Percentiles rank a stretch among this genome's conserved stretches.
These are phyloP conservation scores for Globisporangium emineosum DNA, from an alignment of 352 stramenopile species.

Conservation along the genomic window DNA sequence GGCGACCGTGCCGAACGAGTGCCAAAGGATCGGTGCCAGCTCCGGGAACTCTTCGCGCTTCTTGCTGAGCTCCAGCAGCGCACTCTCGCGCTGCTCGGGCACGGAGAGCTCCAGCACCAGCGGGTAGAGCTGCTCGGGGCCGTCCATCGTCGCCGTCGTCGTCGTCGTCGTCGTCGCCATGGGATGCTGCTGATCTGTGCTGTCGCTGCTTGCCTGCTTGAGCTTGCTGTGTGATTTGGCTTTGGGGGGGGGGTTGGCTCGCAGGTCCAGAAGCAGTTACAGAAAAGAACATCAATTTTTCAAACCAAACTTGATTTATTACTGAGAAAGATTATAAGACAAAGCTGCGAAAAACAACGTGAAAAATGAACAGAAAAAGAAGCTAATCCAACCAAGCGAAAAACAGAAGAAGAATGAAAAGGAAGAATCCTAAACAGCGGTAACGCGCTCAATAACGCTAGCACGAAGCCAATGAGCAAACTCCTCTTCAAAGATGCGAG, in stretches of 20 bases:
- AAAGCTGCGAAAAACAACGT: too few species aligned
- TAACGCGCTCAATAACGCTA: too few species aligned
- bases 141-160: constrained; percentile 33
- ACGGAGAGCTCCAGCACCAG: constrained; percentile 94
- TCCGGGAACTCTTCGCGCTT: constrained; percentile 97
- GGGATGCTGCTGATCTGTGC: neutral
- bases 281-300: too few species aligned
- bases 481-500: too few species aligned
- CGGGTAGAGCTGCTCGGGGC: constrained; percentile 78
- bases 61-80: constrained; percentile 98
- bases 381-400: too few species aligned
- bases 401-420: too few species aligned
- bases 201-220: neutral
- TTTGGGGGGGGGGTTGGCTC: neutral
- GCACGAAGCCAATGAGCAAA: too few species aligned
- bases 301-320: too few species aligned
- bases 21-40: constrained; percentile 97
- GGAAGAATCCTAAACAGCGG: too few species aligned
- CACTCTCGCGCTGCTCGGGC: constrained; percentile 93
- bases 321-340: too few species aligned
- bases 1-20: constrained; percentile 96
- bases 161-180: constrained; percentile 7
- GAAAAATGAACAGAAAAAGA: too few species aligned
- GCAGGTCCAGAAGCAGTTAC: too few species aligned
- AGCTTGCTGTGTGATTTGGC: neutral